phyloP scores from a whole-genome alignment of 2,329 filamentous ascomycete genomes.

The Teratosphaeria nubilosa region DNA sequence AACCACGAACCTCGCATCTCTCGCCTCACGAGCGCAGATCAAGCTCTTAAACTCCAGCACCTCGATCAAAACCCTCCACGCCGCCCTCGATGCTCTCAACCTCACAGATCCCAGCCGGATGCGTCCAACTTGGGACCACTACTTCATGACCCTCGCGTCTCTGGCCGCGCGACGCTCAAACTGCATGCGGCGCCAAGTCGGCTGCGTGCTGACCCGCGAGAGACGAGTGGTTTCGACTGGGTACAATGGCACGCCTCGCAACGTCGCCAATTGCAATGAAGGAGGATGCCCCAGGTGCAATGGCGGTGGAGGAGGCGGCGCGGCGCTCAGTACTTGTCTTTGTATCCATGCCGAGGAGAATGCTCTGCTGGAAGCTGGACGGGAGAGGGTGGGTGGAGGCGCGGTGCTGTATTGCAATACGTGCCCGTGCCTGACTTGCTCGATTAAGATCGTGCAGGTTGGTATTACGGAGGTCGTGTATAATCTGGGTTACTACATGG shows the following conservation, averaged over 20 bases:
- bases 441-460: conserved; percentile 96
- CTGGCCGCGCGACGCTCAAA: conserved; percentile 85
- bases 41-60: conserved; percentile 77
- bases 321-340: conserved; percentile 72
- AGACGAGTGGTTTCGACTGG: conserved; percentile 86
- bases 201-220: conserved; percentile 81
- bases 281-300: conserved; percentile 88
- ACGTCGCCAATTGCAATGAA: conserved; percentile 80
- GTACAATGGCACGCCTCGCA: conserved; percentile 93
- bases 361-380: conserved; percentile 82
- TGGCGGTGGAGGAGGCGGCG: conserved; percentile 49
- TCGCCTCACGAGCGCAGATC: conserved; percentile 73
- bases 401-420: conserved; percentile 57
- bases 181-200: conserved; percentile 96
- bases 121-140: conserved; percentile 87
- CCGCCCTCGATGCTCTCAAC: conserved; percentile 62
- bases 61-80: conserved; percentile 60
- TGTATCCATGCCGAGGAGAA: conserved; percentile 99
- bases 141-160: conserved; percentile 95
- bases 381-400: conserved; percentile 76
- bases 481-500: conserved; percentile 89
- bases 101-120: conserved; percentile 69
- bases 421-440: conserved; percentile 93
- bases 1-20: conserved; percentile 54
- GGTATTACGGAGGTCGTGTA: conserved; percentile 95